A percentile compares a stretch with the other conserved stretches of the same genome.
phyloP scores from a whole-genome alignment of 805 yeast species.

The Saccharomycopsis schoenii region DNA sequence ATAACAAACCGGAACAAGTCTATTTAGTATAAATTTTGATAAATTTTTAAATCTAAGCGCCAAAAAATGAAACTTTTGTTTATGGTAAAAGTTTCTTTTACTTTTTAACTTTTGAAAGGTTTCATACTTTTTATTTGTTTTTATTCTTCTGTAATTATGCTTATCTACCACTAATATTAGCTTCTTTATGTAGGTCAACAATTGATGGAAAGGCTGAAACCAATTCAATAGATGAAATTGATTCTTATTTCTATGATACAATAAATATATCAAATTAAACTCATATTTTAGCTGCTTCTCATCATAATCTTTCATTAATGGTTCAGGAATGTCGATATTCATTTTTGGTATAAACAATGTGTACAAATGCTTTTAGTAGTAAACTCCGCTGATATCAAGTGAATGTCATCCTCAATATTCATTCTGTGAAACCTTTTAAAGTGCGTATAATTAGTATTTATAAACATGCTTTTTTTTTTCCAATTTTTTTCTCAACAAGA shows the following conservation, averaged over 20 bases:
- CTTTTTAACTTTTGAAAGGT: constrained; percentile 6
- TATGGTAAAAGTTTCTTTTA: neutral
- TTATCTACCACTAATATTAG: neutral
- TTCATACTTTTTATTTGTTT: neutral
- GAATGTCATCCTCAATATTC: neutral
- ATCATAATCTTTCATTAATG: neutral
- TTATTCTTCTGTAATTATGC: neutral
- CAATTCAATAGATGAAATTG: constrained; percentile 42
- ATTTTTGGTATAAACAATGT: neutral
- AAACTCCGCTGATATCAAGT: no score
- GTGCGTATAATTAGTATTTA: neutral
- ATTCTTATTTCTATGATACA: constrained; percentile 41
- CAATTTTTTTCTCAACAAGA: neutral
- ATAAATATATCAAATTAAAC: constrained; percentile 35
- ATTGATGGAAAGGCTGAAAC: constrained; percentile 40
- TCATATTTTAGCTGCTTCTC: constrained; percentile 23
- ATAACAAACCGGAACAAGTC: constrained; percentile 30
- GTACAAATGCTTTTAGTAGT: no score
- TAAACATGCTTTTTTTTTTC: neutral
- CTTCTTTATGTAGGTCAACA: constrained; percentile 28
- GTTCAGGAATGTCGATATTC: neutral
- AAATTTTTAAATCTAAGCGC: neutral
- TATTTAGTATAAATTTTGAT: neutral
- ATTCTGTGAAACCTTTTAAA: no score
- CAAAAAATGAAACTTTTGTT: neutral